Evolutionary conservation across 1,139 yeast genomes (phyloP).

Genomic region (Magnusiomyces clavatus): DNA sequence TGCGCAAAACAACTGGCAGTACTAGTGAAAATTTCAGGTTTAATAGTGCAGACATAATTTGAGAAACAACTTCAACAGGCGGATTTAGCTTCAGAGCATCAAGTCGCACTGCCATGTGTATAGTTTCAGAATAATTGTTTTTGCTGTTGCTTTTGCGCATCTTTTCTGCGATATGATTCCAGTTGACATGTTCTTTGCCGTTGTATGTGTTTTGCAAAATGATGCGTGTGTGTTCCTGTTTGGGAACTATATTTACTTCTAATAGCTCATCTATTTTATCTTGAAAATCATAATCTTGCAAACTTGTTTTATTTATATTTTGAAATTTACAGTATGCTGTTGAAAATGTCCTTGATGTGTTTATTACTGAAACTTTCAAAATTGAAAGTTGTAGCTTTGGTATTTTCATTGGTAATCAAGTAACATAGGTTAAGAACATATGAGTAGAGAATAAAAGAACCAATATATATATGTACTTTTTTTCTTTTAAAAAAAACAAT

Average conservation of each 20-base stretch:
- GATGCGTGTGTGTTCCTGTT: background rate
- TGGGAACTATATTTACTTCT: background rate
- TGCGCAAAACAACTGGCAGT: constrained; percentile 8
- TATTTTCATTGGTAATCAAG: constrained; percentile 1
- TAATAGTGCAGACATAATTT: constrained; percentile 8
- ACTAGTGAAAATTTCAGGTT: constrained; percentile 9
- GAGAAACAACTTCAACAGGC: constrained; percentile 9
- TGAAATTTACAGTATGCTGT: background rate
- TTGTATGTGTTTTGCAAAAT: background rate
- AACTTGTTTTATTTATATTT: no score
- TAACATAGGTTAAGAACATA: background rate
- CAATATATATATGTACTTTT: background rate
- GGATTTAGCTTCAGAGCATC: constrained; percentile 11
- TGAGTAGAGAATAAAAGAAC: background rate
- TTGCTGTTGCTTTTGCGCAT: constrained; percentile 3
- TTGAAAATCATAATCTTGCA: no score
- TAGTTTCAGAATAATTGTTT: constrained; percentile 4
- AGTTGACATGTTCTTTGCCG: background rate
- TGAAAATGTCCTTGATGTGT: background rate
- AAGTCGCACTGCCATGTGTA: constrained; percentile 16
- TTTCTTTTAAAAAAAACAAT: no score
- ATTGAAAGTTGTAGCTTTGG: background rate
- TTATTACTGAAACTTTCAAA: background rate
- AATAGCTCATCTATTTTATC: background rate
- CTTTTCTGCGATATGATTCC: background rate